Evolutionary conservation across 2,329 filamentous ascomycete genomes (phyloP).

Genomic region (Alternaria triticina): DNA sequence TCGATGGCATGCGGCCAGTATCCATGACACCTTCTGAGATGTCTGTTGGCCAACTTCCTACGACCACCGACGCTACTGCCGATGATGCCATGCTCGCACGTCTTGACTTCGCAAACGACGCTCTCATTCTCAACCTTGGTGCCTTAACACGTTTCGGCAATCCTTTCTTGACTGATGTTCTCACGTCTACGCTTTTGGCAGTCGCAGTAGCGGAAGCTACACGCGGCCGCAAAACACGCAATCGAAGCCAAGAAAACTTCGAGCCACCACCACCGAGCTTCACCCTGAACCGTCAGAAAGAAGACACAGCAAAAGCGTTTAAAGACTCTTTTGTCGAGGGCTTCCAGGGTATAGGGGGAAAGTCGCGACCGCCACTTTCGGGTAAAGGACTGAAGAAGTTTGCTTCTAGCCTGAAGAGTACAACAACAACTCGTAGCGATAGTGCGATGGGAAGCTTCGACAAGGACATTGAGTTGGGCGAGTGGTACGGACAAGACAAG

Average conservation of each 20-base stretch:
- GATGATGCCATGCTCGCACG: slow-evolving; percentile 51
- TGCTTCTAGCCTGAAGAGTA: slow-evolving; percentile 21
- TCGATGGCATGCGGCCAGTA: slow-evolving; percentile 31
- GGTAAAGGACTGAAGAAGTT: slow-evolving; percentile 33
- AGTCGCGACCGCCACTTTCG: slow-evolving; percentile 26
- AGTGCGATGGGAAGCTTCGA: slow-evolving; percentile 34
- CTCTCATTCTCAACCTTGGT: slow-evolving; percentile 53
- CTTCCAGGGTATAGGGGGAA: slow-evolving; percentile 40
- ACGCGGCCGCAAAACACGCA: slow-evolving; percentile 29
- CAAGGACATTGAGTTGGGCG: slow-evolving; percentile 47
- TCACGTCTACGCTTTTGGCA: slow-evolving; percentile 51
- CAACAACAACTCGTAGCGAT: slow-evolving; percentile 19
- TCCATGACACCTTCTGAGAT: slow-evolving; percentile 44
- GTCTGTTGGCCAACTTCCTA: slow-evolving; percentile 41
- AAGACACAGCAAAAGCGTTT: slow-evolving; percentile 37
- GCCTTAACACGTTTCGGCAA: slow-evolving; percentile 53
- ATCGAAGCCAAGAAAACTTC: slow-evolving; percentile 34
- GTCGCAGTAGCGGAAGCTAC: slow-evolving; percentile 55
- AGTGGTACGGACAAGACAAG: slow-evolving; percentile 46
- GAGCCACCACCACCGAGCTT: slow-evolving; percentile 41
- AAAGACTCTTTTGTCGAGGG: slow-evolving; percentile 42
- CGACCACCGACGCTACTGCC: slow-evolving; percentile 43
- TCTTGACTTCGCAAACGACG: slow-evolving; percentile 52
- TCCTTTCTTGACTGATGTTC: slow-evolving; percentile 55
- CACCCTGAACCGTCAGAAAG: slow-evolving; percentile 28